A percentile compares a stretch with the other conserved stretches of the same genome.
Evolutionary conservation across 148 eudicot species (phyloP).

Genomic region (Limonium bicolor): DNA sequence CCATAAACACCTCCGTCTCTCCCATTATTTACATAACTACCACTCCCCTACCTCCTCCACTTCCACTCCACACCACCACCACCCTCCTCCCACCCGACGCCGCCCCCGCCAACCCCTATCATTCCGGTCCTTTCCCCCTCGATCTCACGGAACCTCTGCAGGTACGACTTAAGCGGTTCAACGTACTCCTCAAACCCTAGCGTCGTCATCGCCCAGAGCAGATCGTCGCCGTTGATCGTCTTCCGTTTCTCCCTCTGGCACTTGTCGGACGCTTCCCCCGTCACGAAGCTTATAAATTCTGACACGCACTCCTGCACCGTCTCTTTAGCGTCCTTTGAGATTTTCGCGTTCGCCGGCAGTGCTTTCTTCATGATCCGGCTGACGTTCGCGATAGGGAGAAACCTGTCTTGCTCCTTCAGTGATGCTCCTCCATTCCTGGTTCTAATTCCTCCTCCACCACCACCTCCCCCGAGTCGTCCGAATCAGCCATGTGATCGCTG

Average conservation of each 20-base stretch:
- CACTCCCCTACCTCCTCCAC: too few species aligned
- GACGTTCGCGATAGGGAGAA: slow-evolving; percentile 50
- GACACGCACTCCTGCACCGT: slow-evolving; percentile 55
- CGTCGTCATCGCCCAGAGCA: slow-evolving; percentile 55
- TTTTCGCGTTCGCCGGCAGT: slow-evolving; percentile 41
- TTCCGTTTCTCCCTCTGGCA: slow-evolving; percentile 48
- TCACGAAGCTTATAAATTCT: slow-evolving; percentile 48
- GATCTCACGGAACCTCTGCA: slow-evolving; percentile 41
- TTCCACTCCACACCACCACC: background rate
- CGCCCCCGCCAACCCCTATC: background rate
- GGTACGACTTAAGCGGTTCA: slow-evolving; percentile 35
- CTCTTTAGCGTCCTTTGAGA: slow-evolving; percentile 47
- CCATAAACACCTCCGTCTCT: background rate
- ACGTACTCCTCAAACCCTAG: slow-evolving; percentile 50
- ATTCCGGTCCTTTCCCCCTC: slow-evolving; percentile 31
- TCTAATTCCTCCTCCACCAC: slow-evolving; percentile 29
- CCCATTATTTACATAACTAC: background rate
- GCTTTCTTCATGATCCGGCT: slow-evolving; percentile 49
- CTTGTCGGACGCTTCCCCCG: slow-evolving; percentile 49
- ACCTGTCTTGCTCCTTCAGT: slow-evolving; percentile 36
- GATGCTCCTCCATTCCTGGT: slow-evolving; percentile 15
- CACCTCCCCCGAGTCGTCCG: slow-evolving; percentile 29
- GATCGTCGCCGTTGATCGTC: slow-evolving; percentile 56
- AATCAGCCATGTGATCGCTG: slow-evolving; percentile 31
- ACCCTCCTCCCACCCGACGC: slow-evolving; percentile 6